Evolutionary conservation across 1,139 yeast species (phyloP), one percentile per base, ranked within the genome.

Genomic region (Candida labiduridarum): DNA sequence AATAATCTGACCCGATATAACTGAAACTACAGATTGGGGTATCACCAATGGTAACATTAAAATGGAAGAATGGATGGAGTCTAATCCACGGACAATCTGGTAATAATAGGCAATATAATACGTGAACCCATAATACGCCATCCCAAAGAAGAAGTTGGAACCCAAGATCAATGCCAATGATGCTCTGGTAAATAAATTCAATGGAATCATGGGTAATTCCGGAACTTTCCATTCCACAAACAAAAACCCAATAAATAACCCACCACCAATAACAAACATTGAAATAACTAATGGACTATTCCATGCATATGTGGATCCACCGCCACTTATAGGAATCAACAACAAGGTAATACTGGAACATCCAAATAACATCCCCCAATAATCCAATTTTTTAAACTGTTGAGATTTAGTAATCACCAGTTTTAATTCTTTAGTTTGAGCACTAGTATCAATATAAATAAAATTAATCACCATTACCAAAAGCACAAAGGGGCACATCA

Each of bases 301-400:
- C 86, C 86, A 82, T 0, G 67, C 57, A 62, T 71, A 82, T 1
- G 78, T 69, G 8, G 76, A 67, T 1, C 85, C 84, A 46, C 85
- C 85, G 4, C 84, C 83, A 60, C 79, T 72, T 36, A 81, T 59
- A 3, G 84, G 82, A 43, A 82, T 68, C 49, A 81, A 66, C 22
- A 80, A 51, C 22, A 80, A 62, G 0, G 75, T 69, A 36, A 80
- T 66, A 1, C 79, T 75, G 0, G 75, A 68, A 3, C 80, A 67
- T 43, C 82, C 70, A 35, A 76, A 63, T 18, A 78, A 45, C 40
- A 79, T 71, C 0, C 87, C 87, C n/a, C 66, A 52, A 56, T 72
- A 80, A 59, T 82, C 87, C 34, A 82, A 72, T 45, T 72, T 67
- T 55, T 65, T 62, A 53, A 75, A 58, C 58, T 72, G 74, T 29